These are phyloP conservation scores for Pythium periplocum DNA, from an alignment of 352 stramenopile species.

Conservation along the genomic window DNA sequence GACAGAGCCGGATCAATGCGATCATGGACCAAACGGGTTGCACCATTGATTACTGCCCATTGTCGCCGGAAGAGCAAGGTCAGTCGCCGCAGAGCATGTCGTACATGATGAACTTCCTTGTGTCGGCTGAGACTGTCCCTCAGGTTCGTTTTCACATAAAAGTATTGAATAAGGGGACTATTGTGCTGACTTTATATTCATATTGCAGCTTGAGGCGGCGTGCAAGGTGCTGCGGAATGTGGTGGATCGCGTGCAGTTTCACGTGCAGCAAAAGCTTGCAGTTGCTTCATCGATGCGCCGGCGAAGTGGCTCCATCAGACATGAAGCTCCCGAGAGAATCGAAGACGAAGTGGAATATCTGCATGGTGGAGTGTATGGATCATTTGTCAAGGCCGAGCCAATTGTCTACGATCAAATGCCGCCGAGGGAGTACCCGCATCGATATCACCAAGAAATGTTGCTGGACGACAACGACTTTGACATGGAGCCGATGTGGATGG, in stretches of 20 bases:
- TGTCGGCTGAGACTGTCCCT: conserved; percentile 33
- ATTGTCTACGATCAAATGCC: no score
- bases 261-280: conserved; percentile 39
- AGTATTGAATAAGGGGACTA: not conserved
- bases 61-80: conserved; percentile 44
- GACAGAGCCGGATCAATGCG: conserved; percentile 38
- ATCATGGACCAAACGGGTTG: conserved; percentile 46
- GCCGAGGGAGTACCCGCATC: no score
- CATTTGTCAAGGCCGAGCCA: no score
- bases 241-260: conserved; percentile 41
- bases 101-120: conserved; percentile 58
- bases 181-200: not conserved
- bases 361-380: no score
- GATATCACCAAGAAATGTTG: no score
- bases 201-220: conserved; percentile 34
- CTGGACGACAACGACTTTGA: no score
- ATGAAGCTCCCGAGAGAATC: no score
- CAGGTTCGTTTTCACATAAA: conserved; percentile 17
- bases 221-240: conserved; percentile 32
- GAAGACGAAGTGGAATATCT: no score
- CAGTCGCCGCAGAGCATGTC: conserved; percentile 18
- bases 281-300: no score
- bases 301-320: no score
- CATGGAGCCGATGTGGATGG: no score
- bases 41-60: conserved; percentile 61